These are phyloP conservation scores for Guyanaporus albipodus DNA, from an alignment of 768 basidiomycete species.

Conservation along the genomic window DNA sequence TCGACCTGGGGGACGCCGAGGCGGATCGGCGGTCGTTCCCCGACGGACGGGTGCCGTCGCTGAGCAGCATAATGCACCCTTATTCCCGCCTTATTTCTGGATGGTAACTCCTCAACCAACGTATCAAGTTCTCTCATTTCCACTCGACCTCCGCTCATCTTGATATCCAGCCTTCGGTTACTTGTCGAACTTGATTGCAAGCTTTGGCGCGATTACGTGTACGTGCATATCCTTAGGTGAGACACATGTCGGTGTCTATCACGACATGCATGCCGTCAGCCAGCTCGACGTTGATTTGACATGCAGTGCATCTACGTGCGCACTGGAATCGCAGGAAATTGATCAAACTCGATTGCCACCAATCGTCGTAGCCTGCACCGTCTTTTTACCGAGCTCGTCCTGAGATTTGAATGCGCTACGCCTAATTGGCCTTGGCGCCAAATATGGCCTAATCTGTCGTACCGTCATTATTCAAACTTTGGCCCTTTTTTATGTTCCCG, in stretches of 20 bases:
- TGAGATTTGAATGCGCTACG: conserved; percentile 53
- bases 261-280: conserved; percentile 7
- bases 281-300: conserved; percentile 1
- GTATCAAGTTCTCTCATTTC: conserved; percentile 18
- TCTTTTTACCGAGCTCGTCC: conserved; percentile 48
- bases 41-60: no score
- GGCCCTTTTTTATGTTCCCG: no score
- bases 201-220: conserved; percentile 35
- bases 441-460: conserved; percentile 8
- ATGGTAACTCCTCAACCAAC: conserved; percentile 44
- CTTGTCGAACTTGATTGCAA: conserved; percentile 30
- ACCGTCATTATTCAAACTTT: conserved; percentile 5
- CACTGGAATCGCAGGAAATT: conserved; percentile 36
- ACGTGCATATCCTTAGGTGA: conserved; percentile 29
- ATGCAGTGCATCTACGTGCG: conserved; percentile 19
- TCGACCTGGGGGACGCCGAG: conserved; percentile 41
- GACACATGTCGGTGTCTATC: conserved; percentile 23
- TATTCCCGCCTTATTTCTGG: no score
- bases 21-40: no score
- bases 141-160: conserved; percentile 21
- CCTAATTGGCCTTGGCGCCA: not conserved
- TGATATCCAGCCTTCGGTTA: conserved; percentile 19
- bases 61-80: no score
- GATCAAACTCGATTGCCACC: conserved; percentile 59
- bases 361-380: conserved; percentile 58